Conservation (phyloP, 495 filamentous ascomycete genomes). For the Xylaria bambusicola region DNA sequence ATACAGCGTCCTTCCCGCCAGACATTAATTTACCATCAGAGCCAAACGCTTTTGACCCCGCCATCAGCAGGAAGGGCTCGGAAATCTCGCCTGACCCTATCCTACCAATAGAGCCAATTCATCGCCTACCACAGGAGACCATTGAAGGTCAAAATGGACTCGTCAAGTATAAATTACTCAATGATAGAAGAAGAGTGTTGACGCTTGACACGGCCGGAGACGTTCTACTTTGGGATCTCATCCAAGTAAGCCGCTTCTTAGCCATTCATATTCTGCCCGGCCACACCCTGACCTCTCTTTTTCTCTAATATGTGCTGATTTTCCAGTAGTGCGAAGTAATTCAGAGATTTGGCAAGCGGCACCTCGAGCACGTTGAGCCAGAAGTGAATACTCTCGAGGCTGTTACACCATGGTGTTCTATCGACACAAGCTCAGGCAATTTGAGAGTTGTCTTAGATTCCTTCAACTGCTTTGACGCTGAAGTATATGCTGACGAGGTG, state of each 20-base stretch:
- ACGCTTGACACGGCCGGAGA: conserved; percentile 95
- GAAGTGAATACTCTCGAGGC: conserved; percentile 86
- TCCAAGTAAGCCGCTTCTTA: conserved; percentile 58
- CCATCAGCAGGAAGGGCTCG: conserved; percentile 56
- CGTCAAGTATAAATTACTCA: conserved; percentile 89
- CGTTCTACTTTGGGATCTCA: conserved; percentile 93
- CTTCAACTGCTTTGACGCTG: conserved; percentile 96
- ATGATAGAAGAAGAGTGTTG: conserved; percentile 84
- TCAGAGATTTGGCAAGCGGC: conserved; percentile 84
- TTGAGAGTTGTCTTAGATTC: conserved; percentile 89
- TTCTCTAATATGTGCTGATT: too few relatives aligned
- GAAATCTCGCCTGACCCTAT: conserved; percentile 63
- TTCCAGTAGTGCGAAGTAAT: conserved; percentile 72
- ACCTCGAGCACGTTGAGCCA: conserved; percentile 87
- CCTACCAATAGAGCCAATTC: conserved; percentile 63
- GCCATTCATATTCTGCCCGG: conserved; percentile 19
- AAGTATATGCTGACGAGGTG: conserved; percentile 92
- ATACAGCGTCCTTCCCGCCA: conserved; percentile 72
- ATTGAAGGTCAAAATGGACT: conserved; percentile 95
- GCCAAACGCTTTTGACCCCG: conserved; percentile 48
- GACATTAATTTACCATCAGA: conserved; percentile 38
- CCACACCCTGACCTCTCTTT: too few relatives aligned
- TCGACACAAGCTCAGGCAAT: conserved; percentile 89
- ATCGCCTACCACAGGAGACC: conserved; percentile 76
- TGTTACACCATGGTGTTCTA: conserved; percentile 91